Evolutionary conservation across 768 basidiomycete genomes (phyloP), one percentile per base, ranked within the genome.

Genomic region (Agaricus blazei): DNA sequence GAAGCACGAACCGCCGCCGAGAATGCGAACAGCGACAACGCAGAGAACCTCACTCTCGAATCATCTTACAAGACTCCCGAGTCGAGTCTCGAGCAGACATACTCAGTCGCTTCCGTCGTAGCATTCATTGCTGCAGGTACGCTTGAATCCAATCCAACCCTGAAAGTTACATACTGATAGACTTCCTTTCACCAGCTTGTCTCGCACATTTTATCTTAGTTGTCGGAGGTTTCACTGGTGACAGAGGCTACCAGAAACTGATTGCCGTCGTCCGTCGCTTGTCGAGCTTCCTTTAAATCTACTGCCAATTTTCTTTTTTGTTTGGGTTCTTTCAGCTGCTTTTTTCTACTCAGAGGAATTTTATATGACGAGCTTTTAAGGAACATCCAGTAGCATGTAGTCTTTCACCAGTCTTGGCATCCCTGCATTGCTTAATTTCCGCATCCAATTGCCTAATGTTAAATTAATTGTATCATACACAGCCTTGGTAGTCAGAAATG

Each of bases 161-260:
- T 41, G 40, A 19, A 19, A 19, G 15, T 9, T 41, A 19, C 11
- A 15, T 26, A 9, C 31, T 52, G 8, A 51, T 42, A 9, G 14
- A 29, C n/a, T 40, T 64, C 64, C 46, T 19, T 62, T 41, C 52
- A 51, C 37, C 67, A 70, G 75, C 78, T 41, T 79, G 78, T 48
- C 56, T 80, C 15, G 76, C 75, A 4, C 80, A 81, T 59, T 80
- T 80, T 51, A 34, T 75, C 3, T 64, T 82, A 31, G 76, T 77
- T 26, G 64, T 74, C 14, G 68, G 73, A 29, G 78, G 78, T 7
- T 75, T 78, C 57, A 78, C 75, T 0, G 80, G 78, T 19, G 65
- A 72, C 37, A 63, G 58, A 23, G 79, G 78, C 8, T 76, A 76
- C 57, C 67, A 74, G 62, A 80, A 80, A 62, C 67, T 78, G 15